Conservation (phyloP, 345 rosid genomes). For the Populus euphratica region DNA sequence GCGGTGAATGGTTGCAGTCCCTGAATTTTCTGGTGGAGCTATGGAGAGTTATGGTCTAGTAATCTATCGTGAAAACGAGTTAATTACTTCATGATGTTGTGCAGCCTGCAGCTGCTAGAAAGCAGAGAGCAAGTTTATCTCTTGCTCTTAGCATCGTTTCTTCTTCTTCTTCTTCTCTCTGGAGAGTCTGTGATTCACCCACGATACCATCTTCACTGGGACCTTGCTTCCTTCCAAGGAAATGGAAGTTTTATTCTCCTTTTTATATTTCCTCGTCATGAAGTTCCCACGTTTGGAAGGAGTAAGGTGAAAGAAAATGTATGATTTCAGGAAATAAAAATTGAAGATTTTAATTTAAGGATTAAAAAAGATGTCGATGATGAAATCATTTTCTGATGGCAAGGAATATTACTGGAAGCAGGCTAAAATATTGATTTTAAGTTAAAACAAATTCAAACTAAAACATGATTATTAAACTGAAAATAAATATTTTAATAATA, state of each 20-base stretch:
- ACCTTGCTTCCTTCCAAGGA: too few relatives aligned
- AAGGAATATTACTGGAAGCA: too few relatives aligned
- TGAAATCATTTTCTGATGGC: too few relatives aligned
- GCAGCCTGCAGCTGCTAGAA: slow-evolving; percentile 33
- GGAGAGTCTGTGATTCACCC: too few relatives aligned
- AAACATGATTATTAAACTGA: too few relatives aligned
- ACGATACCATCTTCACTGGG: too few relatives aligned
- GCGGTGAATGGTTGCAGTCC: slow-evolving; percentile 43
- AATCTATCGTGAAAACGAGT: slow-evolving; percentile 33
- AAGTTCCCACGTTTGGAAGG: background rate
- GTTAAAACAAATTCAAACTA: too few relatives aligned
- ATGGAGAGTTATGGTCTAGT: slow-evolving; percentile 48
- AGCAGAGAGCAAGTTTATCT: slow-evolving; percentile 25
- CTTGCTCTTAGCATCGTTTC: background rate
- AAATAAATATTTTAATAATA: too few relatives aligned
- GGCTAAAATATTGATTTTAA: too few relatives aligned
- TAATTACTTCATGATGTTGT: slow-evolving; percentile 25
- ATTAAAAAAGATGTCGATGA: too few relatives aligned
- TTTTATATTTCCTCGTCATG: background rate
- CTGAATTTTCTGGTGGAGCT: slow-evolving; percentile 41
- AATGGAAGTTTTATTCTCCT: too few relatives aligned
- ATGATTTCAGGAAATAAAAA: background rate
- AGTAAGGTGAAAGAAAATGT: background rate
- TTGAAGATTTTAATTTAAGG: too few relatives aligned
- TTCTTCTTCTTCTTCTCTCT: background rate